phyloP scores from a whole-genome alignment of 23 red algal genomes.

The Gracilaria gracilis region DNA sequence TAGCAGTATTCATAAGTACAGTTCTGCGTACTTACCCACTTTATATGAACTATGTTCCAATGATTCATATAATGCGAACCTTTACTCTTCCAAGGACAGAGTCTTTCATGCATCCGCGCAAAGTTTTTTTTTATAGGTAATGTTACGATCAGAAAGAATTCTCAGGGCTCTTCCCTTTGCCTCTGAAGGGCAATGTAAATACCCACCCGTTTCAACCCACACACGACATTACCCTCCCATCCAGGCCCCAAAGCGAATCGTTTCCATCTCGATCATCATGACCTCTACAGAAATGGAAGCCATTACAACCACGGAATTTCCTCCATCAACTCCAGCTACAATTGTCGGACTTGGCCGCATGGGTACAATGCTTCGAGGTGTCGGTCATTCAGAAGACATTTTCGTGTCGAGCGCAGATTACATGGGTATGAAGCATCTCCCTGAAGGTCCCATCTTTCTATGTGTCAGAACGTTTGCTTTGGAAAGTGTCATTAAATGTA shows the following conservation, averaged over 20 bases:
- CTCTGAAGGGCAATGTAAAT: slow-evolving; percentile 1
- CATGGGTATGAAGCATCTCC: neutral
- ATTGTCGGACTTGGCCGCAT: slow-evolving; percentile 6
- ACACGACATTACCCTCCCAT: neutral
- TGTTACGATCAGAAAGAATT: neutral
- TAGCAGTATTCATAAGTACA: slow-evolving; percentile 1
- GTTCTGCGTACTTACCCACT: neutral
- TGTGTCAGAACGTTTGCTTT: neutral
- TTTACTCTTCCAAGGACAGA: neutral
- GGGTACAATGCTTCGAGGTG: neutral
- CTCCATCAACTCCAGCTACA: neutral
- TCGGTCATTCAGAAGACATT: neutral
- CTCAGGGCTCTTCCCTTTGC: neutral
- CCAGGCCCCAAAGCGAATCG: neutral
- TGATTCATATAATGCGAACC: slow-evolving; percentile 5
- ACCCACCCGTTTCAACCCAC: neutral
- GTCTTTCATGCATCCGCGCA: slow-evolving; percentile 3
- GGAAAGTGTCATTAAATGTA: slow-evolving; percentile 1
- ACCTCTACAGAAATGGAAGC: neutral
- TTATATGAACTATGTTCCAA: slow-evolving; percentile 1
- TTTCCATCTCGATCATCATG: slow-evolving; percentile 1
- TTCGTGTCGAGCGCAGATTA: neutral
- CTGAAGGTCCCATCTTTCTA: neutral
- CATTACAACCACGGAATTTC: neutral
- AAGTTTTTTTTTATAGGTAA: neutral